Evolutionary conservation across 1,284 basidiomycete genomes (phyloP).

Genomic region (Irpex sp.): DNA sequence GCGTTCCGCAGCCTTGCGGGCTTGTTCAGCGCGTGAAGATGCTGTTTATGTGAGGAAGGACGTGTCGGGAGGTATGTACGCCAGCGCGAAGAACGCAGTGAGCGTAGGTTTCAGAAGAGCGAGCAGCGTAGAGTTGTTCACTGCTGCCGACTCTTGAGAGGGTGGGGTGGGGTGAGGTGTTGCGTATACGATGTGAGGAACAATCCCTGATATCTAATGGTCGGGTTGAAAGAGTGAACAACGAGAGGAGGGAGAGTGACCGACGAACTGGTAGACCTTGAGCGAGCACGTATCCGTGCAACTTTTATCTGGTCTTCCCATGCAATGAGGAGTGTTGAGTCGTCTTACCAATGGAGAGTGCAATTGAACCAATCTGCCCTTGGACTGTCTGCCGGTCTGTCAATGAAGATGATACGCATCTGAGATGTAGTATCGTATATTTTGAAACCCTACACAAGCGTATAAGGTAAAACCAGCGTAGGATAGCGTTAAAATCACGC

Average conservation of each 20-base stretch:
- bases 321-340: slow-evolving; percentile 84
- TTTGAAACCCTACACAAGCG: slow-evolving; percentile 72
- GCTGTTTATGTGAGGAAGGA: slow-evolving; percentile 61
- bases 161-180: slow-evolving; percentile 18
- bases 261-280: slow-evolving; percentile 41
- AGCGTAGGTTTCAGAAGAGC: slow-evolving; percentile 30
- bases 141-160: slow-evolving; percentile 18
- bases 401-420: slow-evolving; percentile 84
- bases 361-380: slow-evolving; percentile 94
- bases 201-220: slow-evolving; percentile 90
- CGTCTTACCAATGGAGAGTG: slow-evolving; percentile 89
- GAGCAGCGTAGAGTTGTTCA: slow-evolving; percentile 16
- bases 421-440: slow-evolving; percentile 86
- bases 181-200: slow-evolving; percentile 60
- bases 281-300: slow-evolving; percentile 71
- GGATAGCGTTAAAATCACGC: slow-evolving; percentile 21
- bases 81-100: slow-evolving; percentile 81
- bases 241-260: slow-evolving; percentile 50
- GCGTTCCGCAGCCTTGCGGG: slow-evolving; percentile 78
- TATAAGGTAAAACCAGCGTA: neutral
- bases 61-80: slow-evolving; percentile 73
- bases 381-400: slow-evolving; percentile 78
- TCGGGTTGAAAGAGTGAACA: slow-evolving; percentile 94
- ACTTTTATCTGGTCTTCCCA: slow-evolving; percentile 97
- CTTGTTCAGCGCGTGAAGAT: slow-evolving; percentile 66